phyloP scores from a whole-genome alignment of 164 flowering plant species.

The Saururus chinensis region DNA sequence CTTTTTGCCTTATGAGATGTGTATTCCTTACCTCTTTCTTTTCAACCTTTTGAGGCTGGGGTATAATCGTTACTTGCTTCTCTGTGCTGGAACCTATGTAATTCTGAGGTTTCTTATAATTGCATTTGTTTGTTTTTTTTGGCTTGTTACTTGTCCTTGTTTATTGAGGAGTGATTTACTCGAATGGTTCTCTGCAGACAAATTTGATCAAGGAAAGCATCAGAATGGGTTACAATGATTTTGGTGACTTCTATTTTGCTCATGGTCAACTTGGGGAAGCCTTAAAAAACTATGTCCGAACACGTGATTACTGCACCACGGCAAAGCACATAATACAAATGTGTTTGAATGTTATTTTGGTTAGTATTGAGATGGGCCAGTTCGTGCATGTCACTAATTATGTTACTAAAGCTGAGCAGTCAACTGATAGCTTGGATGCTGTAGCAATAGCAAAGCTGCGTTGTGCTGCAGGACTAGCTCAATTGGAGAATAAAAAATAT shows the following conservation, averaged over 20 bases:
- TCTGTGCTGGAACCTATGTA: too few relatives aligned
- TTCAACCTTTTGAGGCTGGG: too few relatives aligned
- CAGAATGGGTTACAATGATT: slow-evolving; percentile 97
- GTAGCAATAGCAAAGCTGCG: slow-evolving; percentile 56
- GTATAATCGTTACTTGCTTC: too few relatives aligned
- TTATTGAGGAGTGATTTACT: background rate
- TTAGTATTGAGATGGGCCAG: slow-evolving; percentile 98
- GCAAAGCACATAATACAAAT: slow-evolving; percentile 83
- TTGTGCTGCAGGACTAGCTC: slow-evolving; percentile 83
- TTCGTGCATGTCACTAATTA: slow-evolving; percentile 84
- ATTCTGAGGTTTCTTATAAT: too few relatives aligned
- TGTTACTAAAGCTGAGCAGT: slow-evolving; percentile 80
- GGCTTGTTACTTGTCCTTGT: background rate
- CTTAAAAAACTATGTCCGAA: slow-evolving; percentile 77
- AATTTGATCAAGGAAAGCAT: slow-evolving; percentile 96
- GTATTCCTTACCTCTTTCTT: too few relatives aligned
- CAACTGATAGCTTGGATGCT: slow-evolving; percentile 53
- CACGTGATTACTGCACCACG: slow-evolving; percentile 97
- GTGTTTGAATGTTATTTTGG: slow-evolving; percentile 85
- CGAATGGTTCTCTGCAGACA: slow-evolving; percentile 40
- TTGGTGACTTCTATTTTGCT: slow-evolving; percentile 86
- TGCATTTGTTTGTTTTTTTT: too few relatives aligned
- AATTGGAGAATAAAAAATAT: slow-evolving; percentile 70
- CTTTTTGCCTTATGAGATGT: too few relatives aligned
- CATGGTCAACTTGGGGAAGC: slow-evolving; percentile 85